These are phyloP conservation scores for Candida anutae DNA, from an alignment of 1,139 yeast genomes.

Conservation along the genomic window DNA sequence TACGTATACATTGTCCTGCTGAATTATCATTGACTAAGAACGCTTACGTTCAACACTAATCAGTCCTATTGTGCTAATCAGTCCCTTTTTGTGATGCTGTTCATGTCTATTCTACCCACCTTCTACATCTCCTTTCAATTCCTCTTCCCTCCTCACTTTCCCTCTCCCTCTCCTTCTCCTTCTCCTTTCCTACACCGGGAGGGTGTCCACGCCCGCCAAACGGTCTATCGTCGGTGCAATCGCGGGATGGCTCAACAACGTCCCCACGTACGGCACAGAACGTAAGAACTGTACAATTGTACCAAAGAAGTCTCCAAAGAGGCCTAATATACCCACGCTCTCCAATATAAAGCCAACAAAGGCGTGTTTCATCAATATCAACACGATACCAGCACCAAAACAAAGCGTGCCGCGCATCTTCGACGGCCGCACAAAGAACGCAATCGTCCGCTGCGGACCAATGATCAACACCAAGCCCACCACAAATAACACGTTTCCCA, in stretches of 20 bases:
- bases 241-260: conserved; percentile 69
- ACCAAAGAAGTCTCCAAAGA: conserved; percentile 89
- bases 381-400: conserved; percentile 63
- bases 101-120: too few relatives aligned
- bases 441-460: conserved; percentile 77
- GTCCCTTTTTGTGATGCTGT: too few relatives aligned
- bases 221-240: conserved; percentile 66
- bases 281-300: conserved; percentile 85
- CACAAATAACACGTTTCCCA: conserved; percentile 79
- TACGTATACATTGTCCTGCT: too few relatives aligned
- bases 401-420: conserved; percentile 83
- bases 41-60: too few relatives aligned
- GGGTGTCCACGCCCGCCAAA: conserved; percentile 38
- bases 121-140: too few relatives aligned
- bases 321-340: conserved; percentile 76
- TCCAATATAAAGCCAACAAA: conserved; percentile 82
- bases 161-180: too few relatives aligned
- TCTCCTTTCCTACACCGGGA: conserved; percentile 32
- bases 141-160: too few relatives aligned
- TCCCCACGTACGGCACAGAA: conserved; percentile 84
- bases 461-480: conserved; percentile 79
- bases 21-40: too few relatives aligned
- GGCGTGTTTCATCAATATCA: conserved; percentile 71
- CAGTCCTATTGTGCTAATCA: too few relatives aligned
- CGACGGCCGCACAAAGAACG: conserved; percentile 80